phyloP scores from a whole-genome alignment of 2,329 filamentous ascomycete genomes.

The Aspergillus melleus region DNA sequence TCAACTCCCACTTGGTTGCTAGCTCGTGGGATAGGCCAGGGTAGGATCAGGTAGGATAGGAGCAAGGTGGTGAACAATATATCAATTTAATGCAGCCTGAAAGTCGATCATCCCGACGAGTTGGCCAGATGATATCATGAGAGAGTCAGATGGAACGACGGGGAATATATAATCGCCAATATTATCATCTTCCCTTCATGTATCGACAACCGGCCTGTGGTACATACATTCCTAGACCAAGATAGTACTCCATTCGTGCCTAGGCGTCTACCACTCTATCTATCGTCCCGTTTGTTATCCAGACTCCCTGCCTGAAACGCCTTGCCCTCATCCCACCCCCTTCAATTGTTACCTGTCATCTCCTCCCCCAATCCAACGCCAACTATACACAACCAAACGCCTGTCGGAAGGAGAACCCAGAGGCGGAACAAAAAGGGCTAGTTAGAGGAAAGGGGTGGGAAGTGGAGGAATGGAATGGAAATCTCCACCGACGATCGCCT shows the following conservation, averaged over 20 bases:
- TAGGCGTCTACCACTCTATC: no score
- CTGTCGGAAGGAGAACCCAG: no score
- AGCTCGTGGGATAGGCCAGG: no score
- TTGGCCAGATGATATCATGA: neutral
- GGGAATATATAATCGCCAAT: no score
- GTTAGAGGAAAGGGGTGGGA: neutral
- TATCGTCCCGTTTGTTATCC: neutral
- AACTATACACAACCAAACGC: neutral
- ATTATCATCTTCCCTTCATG: no score
- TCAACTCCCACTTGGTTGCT: no score
- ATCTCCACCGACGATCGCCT: neutral
- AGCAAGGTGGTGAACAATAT: neutral
- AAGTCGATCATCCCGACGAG: no score
- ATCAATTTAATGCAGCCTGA: neutral
- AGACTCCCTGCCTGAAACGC: slow-evolving; percentile 1
- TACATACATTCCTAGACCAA: no score
- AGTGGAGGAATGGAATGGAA: neutral
- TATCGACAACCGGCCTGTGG: no score
- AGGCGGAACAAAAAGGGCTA: neutral
- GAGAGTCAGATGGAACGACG: no score
- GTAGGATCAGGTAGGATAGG: no score
- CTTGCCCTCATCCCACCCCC: neutral
- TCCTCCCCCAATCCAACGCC: neutral
- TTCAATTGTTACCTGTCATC: slow-evolving; percentile 4
- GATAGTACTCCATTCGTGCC: no score